Base-by-base conservation (phyloP, 2,329 filamentous ascomycete genomes). In the Colletotrichum sp. region DNA sequence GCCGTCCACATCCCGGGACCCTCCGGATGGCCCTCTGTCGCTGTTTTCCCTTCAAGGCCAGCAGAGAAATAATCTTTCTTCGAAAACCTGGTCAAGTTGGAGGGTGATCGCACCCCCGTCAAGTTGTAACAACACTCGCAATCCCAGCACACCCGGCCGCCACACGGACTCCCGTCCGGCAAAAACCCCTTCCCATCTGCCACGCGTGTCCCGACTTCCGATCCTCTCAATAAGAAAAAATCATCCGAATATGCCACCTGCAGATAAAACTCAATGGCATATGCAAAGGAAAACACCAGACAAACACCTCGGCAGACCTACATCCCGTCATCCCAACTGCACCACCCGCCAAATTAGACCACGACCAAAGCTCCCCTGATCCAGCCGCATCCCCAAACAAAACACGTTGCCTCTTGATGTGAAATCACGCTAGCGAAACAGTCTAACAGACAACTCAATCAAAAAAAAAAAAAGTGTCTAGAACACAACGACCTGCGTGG, bases 301-400 rank as follows among this genome's bases (percentile, higher is more conserved):
- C 39, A 48, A 48, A 48, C 39, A n/a, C 39, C 39, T 48, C 39
- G 39, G 39, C 6, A 48, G 39, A 48, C 39, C 9, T 48, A 4
- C 43, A 48, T 48, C 43, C 43, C 18, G 43, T 48, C 43, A n/a
- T 48, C 43, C 43, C 43, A 48, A 48, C 43, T 39, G 34, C 63
- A 72, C 64, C 52, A 21, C 10, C 18, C 9, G 0, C 39, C 16
- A 43, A 43, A 43, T 43, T 0, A n/a, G 1, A 48, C 43, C 10
- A 48, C 43, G 5, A 48, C n/a, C 48, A 48, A 12, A 34, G 32
- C 13, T 34, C 32, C 32, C 32, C 32, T 34, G 32, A 34, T 34
- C 1, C 43, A 48, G 18, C 43, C 43, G 43, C 43, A 48, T 21
- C 43, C 43, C 18, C 43, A 21, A 48, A 48, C 43, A 48, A 48